Percentiles rank a stretch among this genome's conserved stretches.
phyloP scores from a whole-genome alignment of 2,329 filamentous ascomycete genomes.

The Mycosphaerella arachidis region DNA sequence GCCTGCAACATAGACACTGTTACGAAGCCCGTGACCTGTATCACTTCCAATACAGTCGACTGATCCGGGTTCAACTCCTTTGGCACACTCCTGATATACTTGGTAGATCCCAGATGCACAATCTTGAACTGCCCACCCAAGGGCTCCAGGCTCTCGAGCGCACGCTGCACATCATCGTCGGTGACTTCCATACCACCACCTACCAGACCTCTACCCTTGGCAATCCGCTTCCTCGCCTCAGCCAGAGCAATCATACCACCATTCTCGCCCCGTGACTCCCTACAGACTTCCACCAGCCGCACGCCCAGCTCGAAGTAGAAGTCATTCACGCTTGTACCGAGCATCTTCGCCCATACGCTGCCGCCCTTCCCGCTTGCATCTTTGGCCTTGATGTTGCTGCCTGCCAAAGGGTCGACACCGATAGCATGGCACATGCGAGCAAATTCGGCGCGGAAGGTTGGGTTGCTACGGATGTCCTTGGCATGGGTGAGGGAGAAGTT shows the following conservation, averaged over 20 bases:
- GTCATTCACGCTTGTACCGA: slow-evolving; percentile 89
- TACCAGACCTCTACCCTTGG: slow-evolving; percentile 68
- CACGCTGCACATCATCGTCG: slow-evolving; percentile 87
- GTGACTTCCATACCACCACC: slow-evolving; percentile 72
- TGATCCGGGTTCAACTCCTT: slow-evolving; percentile 95
- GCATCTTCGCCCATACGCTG: slow-evolving; percentile 87
- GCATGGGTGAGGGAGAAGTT: slow-evolving; percentile 93
- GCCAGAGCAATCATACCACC: slow-evolving; percentile 82
- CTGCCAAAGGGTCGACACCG: slow-evolving; percentile 85
- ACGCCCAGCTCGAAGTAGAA: slow-evolving; percentile 98
- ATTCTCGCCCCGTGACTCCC: slow-evolving; percentile 81
- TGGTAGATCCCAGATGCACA: slow-evolving; percentile 73
- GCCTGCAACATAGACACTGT: slow-evolving; percentile 82
- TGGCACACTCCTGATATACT: slow-evolving; percentile 87
- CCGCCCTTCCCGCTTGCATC: slow-evolving; percentile 48
- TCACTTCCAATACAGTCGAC: slow-evolving; percentile 83
- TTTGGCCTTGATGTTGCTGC: slow-evolving; percentile 36
- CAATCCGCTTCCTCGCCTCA: slow-evolving; percentile 74
- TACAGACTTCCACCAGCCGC: slow-evolving; percentile 88
- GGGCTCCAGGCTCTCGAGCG: slow-evolving; percentile 80
- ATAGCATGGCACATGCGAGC: slow-evolving; percentile 98
- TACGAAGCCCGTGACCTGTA: slow-evolving; percentile 84
- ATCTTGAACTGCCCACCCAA: slow-evolving; percentile 85
- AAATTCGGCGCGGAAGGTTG: slow-evolving; percentile 91
- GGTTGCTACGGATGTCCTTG: slow-evolving; percentile 92